Evolutionary conservation across 345 rosid genomes (phyloP), one percentile per base, ranked within the genome.

Genomic region (Brassica napus): DNA sequence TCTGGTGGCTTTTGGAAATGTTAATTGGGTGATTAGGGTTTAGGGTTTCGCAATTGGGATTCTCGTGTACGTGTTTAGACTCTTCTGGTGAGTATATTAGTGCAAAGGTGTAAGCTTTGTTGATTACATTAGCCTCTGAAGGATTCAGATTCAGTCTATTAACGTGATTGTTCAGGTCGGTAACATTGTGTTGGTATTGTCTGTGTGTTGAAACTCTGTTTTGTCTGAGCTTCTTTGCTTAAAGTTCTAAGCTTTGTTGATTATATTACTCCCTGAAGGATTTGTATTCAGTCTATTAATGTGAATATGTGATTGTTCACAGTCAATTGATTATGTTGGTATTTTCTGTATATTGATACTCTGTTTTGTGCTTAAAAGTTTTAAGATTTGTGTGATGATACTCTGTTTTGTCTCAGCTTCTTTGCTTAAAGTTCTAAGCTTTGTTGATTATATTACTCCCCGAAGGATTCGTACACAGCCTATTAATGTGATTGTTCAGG

Each of bases 191-290:
- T 62, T 15, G 21, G 37, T 26, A 5, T 47, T 47, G 55, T 47
- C 32, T 71, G 57, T 72, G 21, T 28, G 7, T 18, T 24, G 16
- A 49, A 64, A 67, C 35, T 68, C 28, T 68, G 16, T 61, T 61
- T 8, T 72, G 44, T 60, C 47, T 21, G 10, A 60, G 34, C 52
- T 52, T 52, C 55, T n/a, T 14, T 52, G 72, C 64, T 10, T 47
- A 60, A 71, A 78, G 35, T 37, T 42, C 18, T 21, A n/a, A 73
- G 42, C 73, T 79, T 74, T 63, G 52, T 49, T 79, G 66, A 59
- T 44, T 68, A 9, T 12, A 4, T 28, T 11, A 8, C 28, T 2
- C 47, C 28, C 10, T 59, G 32, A 39, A 65, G 28, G 49, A 49
- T 52, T 68, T 4, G 4, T 47, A 14, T 49, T 68, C 30, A 24